Conservation (phyloP, 257 asterid species). For the Leonotis leonurus region DNA sequence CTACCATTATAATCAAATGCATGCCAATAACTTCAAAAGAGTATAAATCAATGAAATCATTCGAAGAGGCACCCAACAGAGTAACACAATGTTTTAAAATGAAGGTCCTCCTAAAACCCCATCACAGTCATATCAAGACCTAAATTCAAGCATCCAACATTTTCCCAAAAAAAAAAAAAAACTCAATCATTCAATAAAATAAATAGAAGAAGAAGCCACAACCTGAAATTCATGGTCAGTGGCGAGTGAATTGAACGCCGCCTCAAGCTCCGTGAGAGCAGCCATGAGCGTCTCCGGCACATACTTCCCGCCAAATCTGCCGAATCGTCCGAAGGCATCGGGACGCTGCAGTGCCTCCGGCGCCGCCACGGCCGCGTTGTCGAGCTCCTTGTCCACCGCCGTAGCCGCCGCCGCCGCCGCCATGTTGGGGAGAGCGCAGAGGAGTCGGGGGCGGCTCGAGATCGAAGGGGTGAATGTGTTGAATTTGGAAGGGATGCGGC, state of each 20-base stretch:
- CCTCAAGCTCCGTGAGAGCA: conserved; percentile 87
- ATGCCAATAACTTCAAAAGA: no score
- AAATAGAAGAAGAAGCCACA: not conserved
- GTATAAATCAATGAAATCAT: not conserved
- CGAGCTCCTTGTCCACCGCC: conserved; percentile 27
- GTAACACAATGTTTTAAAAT: not conserved
- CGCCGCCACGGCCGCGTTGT: conserved; percentile 5
- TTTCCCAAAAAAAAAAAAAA: not conserved
- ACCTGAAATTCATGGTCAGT: conserved; percentile 72
- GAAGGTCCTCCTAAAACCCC: not conserved
- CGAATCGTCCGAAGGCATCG: conserved; percentile 83
- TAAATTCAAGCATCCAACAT: not conserved
- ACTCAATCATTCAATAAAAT: not conserved
- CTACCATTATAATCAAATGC: not conserved
- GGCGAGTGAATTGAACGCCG: conserved; percentile 57
- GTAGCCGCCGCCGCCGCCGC: conserved; percentile 31
- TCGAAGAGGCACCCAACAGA: not conserved
- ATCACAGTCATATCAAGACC: not conserved
- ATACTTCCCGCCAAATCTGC: conserved; percentile 79
- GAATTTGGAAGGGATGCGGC: conserved; percentile 18
- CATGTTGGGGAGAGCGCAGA: conserved; percentile 34
- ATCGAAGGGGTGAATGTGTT: conserved; percentile 9
- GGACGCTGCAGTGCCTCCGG: conserved; percentile 44
- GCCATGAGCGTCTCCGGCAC: conserved; percentile 89
- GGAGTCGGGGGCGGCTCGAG: conserved; percentile 15